Evolutionary conservation across 768 basidiomycete genomes (phyloP).

Genomic region (Suillus subalutaceus): DNA sequence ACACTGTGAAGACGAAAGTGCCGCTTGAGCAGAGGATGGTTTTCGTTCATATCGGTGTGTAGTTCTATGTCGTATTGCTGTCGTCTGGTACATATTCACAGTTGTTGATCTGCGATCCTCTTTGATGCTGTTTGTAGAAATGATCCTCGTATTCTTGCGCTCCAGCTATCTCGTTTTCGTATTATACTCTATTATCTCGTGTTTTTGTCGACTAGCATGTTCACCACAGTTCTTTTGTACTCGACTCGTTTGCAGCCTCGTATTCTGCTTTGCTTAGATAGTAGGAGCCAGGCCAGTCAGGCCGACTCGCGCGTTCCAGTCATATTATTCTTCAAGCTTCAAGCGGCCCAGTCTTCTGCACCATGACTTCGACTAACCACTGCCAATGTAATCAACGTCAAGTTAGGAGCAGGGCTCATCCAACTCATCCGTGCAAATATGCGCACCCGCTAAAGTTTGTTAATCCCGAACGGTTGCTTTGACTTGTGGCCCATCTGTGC

Average conservation of each 20-base stretch:
- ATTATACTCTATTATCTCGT: neutral
- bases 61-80: no score
- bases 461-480: neutral
- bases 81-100: neutral
- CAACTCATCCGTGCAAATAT: neutral
- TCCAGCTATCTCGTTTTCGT: neutral
- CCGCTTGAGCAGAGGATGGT: no score
- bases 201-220: neutral
- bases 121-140: neutral
- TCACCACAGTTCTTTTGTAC: neutral
- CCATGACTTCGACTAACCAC: neutral
- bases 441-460: neutral
- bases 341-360: no score
- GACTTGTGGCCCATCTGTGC: neutral
- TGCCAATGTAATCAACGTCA: no score
- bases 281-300: no score
- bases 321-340: neutral
- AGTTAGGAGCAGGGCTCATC: neutral
- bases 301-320: no score
- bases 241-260: neutral
- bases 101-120: neutral
- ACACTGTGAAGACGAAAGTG: no score
- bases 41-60: no score
- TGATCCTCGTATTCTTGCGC: neutral
- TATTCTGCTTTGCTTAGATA: neutral